A percentile compares a stretch with the other conserved stretches of the same genome.
Conservation (phyloP, 1,284 basidiomycete species). For the Somion occarium region DNA sequence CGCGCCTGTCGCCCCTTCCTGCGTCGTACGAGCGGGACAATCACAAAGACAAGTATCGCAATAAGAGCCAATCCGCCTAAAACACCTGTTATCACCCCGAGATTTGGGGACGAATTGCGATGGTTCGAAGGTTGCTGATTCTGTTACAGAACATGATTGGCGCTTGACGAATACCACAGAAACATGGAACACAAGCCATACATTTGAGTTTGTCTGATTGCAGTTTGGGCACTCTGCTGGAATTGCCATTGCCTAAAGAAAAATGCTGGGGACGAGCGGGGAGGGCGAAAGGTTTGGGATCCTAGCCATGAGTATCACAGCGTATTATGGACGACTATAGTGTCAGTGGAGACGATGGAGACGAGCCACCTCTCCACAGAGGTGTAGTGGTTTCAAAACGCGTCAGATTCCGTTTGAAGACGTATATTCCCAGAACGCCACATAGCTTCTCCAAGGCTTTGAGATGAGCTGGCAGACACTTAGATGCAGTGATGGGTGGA, state of each 20-base stretch:
- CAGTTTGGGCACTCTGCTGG: slow-evolving; percentile 18
- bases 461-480: no score
- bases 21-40: slow-evolving; percentile 20
- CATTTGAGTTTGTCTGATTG: slow-evolving; percentile 3
- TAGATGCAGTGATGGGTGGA: no score
- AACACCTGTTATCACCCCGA: slow-evolving; percentile 22
- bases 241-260: slow-evolving; percentile 10
- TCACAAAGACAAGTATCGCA: slow-evolving; percentile 17
- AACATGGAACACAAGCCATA: slow-evolving; percentile 19
- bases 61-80: slow-evolving; percentile 22
- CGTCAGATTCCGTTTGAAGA: not conserved
- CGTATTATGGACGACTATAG: not conserved
- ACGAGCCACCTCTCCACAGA: not conserved
- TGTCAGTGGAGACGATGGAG: not conserved
- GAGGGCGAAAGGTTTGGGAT: not conserved
- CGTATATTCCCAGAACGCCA: not conserved
- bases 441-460: no score
- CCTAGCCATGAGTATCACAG: not conserved
- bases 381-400: not conserved
- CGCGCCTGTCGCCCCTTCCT: slow-evolving; percentile 4
- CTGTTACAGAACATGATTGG: slow-evolving; percentile 18
- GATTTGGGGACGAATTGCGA: slow-evolving; percentile 11
- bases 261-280: not conserved
- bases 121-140: slow-evolving; percentile 5
- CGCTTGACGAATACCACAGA: slow-evolving; percentile 19